Conservation (phyloP, 2,329 filamentous ascomycete genomes). For the Aspergillus sp. region DNA sequence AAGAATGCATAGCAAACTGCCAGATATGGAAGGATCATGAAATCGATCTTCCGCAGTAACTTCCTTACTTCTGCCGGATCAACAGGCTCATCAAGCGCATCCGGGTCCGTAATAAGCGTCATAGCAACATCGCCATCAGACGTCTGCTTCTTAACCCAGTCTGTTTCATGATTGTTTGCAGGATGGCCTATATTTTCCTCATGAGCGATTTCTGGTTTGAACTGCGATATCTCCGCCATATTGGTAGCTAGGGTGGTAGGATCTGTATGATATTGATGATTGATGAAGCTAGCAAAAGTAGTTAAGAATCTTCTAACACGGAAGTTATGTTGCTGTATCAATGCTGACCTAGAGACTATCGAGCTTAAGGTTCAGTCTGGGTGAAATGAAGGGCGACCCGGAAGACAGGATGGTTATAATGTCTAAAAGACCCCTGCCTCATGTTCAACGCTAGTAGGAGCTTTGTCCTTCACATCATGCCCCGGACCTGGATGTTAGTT, state of each 20-base stretch:
- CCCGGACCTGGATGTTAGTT: background rate
- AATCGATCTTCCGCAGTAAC: conserved; percentile 59
- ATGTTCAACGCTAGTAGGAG: background rate
- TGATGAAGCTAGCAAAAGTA: background rate
- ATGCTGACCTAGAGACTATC: background rate
- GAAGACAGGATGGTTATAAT: background rate
- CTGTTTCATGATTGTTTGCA: conserved; percentile 29
- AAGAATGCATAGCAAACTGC: conserved; percentile 58
- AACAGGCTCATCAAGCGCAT: conserved; percentile 50
- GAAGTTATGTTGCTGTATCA: background rate
- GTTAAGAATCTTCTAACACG: background rate
- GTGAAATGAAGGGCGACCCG: background rate
- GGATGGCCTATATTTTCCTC: conserved; percentile 25
- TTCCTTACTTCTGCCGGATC: conserved; percentile 51
- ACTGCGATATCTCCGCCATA: background rate
- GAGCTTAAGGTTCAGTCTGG: background rate
- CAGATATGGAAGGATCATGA: conserved; percentile 61
- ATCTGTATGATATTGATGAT: background rate
- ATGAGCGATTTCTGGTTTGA: background rate
- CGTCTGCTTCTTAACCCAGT: conserved; percentile 32
- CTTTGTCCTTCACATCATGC: background rate
- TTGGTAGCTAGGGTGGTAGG: background rate
- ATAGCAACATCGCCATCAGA: conserved; percentile 54
- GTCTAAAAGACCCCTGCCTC: too few relatives aligned
- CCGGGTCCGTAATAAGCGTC: conserved; percentile 51